Evolutionary conservation across 306 rosid genomes (phyloP), one percentile per base, ranked within the genome.

Genomic region (Trifolium repens): DNA sequence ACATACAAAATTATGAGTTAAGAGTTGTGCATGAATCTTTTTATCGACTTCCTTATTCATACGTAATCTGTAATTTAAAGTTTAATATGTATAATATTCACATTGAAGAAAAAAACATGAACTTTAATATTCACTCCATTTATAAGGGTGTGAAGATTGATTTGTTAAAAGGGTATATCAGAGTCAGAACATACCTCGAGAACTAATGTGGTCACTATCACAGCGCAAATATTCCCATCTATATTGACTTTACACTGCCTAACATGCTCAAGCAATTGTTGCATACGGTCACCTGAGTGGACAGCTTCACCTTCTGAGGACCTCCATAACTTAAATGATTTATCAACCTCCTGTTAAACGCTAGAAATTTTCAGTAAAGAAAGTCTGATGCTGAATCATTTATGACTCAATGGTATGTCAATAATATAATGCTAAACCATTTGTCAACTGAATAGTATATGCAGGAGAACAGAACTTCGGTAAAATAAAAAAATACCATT

Each of bases 131-230:
- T 60, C 17, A 62, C 15, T 40, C 42, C 70, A 72, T 53, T 53
- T 54, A 9, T 9, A 19, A 65, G 57, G 47, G 4, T 4, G 40
- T 15, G 12, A 60, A 78, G 30, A 63, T 34, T 16, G 37, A 35
- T 63, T 72, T 42, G 50, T 52, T 15, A 54, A 55, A 78, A 50
- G 55, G 43, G 69, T 58, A 50, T 66, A 13, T 37, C 15, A 66
- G 65, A 62, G 69, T 27, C 68, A 49, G 50, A 64, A 54, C 26
- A 46, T 85, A 92, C 97, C 96, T 92, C 97, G 73, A 92, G 89
- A 81, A 92, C 96, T 87, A 89, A 82, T 61, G 93, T 88, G 78
- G 96, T 89, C 43, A 92, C 96, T 87, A 92, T 87, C 75, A 87
- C 93, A 11, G 96, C 78, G 69, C 93, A 90, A 78, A 90, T 83